These are phyloP conservation scores for Alternaria brassicae DNA, from an alignment of 2,329 filamentous ascomycete genomes.

Conservation along the genomic window DNA sequence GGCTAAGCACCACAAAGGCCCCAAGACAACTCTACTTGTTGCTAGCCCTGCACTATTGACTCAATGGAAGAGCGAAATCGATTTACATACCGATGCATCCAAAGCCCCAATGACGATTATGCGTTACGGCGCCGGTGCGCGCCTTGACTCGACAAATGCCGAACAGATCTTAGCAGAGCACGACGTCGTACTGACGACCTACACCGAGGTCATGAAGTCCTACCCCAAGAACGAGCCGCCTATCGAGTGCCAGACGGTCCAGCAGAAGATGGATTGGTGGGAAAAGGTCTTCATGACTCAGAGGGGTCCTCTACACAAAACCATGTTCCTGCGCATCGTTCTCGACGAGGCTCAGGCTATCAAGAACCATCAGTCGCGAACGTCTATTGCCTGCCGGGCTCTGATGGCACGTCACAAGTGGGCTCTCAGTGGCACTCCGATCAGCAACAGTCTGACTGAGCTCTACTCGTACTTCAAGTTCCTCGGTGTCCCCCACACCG, in stretches of 20 bases:
- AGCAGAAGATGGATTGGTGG: conserved; percentile 53
- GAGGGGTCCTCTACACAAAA: conserved; percentile 44
- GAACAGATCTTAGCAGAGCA: conserved; percentile 22
- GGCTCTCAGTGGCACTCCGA: conserved; percentile 55
- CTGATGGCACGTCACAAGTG: conserved; percentile 51
- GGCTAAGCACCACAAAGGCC: conserved; percentile 4
- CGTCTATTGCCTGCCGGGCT: conserved; percentile 55
- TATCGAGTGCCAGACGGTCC: conserved; percentile 44
- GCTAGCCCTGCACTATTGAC: conserved; percentile 49
- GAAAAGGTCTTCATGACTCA: conserved; percentile 34
- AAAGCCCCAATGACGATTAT: conserved; percentile 29
- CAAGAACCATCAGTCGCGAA: conserved; percentile 57
- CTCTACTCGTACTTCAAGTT: conserved; percentile 55
- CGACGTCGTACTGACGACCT: conserved; percentile 54
- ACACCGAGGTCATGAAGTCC: conserved; percentile 50
- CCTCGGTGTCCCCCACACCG: conserved; percentile 51
- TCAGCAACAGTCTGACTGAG: conserved; percentile 45
- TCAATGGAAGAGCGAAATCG: conserved; percentile 52
- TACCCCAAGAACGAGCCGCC: conserved; percentile 54
- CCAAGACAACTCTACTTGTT: conserved; percentile 54
- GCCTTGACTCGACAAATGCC: conserved; percentile 30
- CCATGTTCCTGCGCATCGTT: conserved; percentile 58
- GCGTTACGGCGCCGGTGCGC: conserved; percentile 34
- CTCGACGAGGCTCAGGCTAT: conserved; percentile 66
- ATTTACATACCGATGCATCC: conserved; percentile 29